Evolutionary conservation across 1,139 yeast genomes (phyloP), one percentile per base, ranked within the genome.

Genomic region (Debaryomyces udenii): DNA sequence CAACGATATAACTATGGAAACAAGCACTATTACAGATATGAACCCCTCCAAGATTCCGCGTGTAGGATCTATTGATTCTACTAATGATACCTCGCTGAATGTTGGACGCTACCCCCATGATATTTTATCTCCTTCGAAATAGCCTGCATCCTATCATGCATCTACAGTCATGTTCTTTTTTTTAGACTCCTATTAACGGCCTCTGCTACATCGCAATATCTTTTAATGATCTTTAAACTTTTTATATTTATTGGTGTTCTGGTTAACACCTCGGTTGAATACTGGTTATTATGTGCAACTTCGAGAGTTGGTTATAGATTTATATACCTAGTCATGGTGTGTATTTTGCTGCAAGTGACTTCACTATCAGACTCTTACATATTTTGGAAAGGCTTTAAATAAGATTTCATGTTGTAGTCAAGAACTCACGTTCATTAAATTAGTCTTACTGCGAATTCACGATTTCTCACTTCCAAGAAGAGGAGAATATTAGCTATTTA

Each of bases 71-170:
- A 11, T n/a, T 17, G 16, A 16, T 16, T 23, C 14, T 22, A 6
- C 38, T 22, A 28, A 27, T 22, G 35, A 27, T 13, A 44, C 48
- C 27, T 48, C 44, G 31, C 52, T 47, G 51, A 51, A 49, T 41
- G 40, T 51, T 13, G 56, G 53, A 22, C 46, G 54, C 24, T 52
- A 50, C 37, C 58, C 59, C 9, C 57, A 55, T 40, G 50, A 55
- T 38, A 52, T 53, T 9, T 35, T 53, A 13, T 53, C 59, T 11
- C 46, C 51, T 7, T 33, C 40, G 15, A 39, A 42, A 20, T 20
- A 20, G 7, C 7, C 5, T 7, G 22, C 22, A 20, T 20, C 5
- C 7, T 20, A 20, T 20, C n/a, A 20, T 20, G 22, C 22, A 20
- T 20, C 5, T 20, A 20, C 22, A 20, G 22, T 20, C 22, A 20